These are phyloP conservation scores for Arthrobotrys sphaeroides DNA, from an alignment of 2,329 filamentous ascomycete species.

Conservation along the genomic window DNA sequence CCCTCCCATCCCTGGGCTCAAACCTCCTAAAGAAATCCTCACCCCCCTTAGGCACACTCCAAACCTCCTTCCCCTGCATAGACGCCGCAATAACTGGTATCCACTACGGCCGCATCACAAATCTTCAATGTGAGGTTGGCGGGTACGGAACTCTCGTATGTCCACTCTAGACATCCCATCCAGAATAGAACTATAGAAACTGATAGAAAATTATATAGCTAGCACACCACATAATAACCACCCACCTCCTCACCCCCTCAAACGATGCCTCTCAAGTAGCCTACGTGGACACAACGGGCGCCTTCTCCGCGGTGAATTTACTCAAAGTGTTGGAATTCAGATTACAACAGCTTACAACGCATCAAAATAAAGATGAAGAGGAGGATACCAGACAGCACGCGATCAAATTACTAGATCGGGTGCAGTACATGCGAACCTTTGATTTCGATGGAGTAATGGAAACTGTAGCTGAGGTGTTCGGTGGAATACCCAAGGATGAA, in stretches of 20 bases:
- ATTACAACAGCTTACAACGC: conserved; percentile 40
- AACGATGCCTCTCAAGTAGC: conserved; percentile 17
- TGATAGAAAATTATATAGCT: conserved; percentile 4
- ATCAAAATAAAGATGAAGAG: not conserved
- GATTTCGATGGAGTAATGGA: conserved; percentile 50
- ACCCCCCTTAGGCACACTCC: not conserved
- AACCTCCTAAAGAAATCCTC: conserved; percentile 20
- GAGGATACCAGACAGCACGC: not conserved
- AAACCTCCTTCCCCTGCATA: conserved; percentile 16
- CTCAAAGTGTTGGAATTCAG: conserved; percentile 38
- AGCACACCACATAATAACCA: conserved; percentile 35
- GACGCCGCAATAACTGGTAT: conserved; percentile 33
- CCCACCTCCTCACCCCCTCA: conserved; percentile 11
- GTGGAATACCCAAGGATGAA: conserved; percentile 4
- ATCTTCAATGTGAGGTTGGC: conserved; percentile 32
- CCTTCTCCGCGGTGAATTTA: conserved; percentile 33
- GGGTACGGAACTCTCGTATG: conserved; percentile 23
- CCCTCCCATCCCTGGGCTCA: conserved; percentile 22
- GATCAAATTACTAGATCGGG: conserved; percentile 34
- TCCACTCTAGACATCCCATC: not conserved
- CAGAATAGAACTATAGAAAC: not conserved
- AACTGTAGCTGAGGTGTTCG: conserved; percentile 25
- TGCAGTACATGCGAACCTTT: conserved; percentile 51
- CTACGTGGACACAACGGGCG: conserved; percentile 47
- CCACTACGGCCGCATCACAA: conserved; percentile 35